Evolutionary conservation across 495 filamentous ascomycete species (phyloP).

Genomic region (Podospora australis): DNA sequence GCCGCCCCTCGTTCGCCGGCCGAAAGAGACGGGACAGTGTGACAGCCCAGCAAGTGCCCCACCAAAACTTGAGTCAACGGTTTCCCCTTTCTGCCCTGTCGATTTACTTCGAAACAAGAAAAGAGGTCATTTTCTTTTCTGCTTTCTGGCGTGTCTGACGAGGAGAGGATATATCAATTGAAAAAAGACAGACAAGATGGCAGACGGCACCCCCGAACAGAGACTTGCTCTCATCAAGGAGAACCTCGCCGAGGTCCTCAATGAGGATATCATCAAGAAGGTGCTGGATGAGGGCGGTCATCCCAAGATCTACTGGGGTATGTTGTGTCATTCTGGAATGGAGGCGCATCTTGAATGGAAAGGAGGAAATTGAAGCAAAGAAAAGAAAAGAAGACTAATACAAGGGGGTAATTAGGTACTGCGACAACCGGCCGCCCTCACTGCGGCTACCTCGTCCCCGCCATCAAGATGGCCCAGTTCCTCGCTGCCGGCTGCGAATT

Average conservation of each 20-base stretch:
- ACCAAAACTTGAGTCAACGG: slow-evolving; percentile 1
- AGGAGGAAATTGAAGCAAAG: no score
- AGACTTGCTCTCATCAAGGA: slow-evolving; percentile 59
- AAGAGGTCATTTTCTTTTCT: background rate
- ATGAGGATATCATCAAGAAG: slow-evolving; percentile 76
- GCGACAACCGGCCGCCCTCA: slow-evolving; percentile 55
- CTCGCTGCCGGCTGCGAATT: slow-evolving; percentile 79
- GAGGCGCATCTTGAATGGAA: no score
- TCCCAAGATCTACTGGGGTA: slow-evolving; percentile 81
- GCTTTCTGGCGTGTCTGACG: background rate
- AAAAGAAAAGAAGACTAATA: no score
- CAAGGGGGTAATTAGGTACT: no score
- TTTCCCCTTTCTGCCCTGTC: background rate
- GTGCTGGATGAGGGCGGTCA: slow-evolving; percentile 65
- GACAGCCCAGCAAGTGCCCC: background rate
- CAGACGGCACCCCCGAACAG: slow-evolving; percentile 4
- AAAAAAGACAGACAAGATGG: slow-evolving; percentile 10
- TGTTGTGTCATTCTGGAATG: slow-evolving; percentile 8
- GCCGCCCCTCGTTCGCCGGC: no score
- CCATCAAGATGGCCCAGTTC: slow-evolving; percentile 84
- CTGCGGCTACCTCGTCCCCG: slow-evolving; percentile 70
- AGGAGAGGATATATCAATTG: background rate
- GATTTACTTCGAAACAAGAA: background rate
- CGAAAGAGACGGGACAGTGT: background rate
- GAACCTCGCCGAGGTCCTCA: slow-evolving; percentile 79